Conservation (phyloP, 306 rosid species). For the Cucumis melo region DNA sequence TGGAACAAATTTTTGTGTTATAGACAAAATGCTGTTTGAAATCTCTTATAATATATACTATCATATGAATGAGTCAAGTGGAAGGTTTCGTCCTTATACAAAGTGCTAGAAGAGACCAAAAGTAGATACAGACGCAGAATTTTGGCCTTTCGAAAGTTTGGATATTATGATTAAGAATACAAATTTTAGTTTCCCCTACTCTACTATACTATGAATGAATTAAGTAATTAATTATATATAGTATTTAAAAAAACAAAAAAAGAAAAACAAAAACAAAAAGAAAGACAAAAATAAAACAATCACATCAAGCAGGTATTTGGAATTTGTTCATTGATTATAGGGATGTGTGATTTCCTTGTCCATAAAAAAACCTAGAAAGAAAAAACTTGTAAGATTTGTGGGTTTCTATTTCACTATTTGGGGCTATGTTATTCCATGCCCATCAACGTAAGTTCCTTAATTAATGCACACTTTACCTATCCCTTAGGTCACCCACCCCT, state of each 20-base stretch:
- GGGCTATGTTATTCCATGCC: not conserved
- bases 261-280: too few relatives aligned
- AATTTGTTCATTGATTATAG: not conserved
- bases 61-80: too few relatives aligned
- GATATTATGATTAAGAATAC: not conserved
- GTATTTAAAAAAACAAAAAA: not conserved
- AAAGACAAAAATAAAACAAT: not conserved
- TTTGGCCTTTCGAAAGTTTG: not conserved
- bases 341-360: not conserved
- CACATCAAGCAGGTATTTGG: not conserved
- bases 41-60: too few relatives aligned
- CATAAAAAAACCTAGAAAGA: not conserved
- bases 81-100: too few relatives aligned
- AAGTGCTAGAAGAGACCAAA: not conserved
- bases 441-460: not conserved
- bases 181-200: too few relatives aligned
- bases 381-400: too few relatives aligned
- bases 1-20: too few relatives aligned
- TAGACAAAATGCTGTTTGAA: too few relatives aligned
- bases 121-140: not conserved
- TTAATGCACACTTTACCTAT: not conserved
- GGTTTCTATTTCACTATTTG: not conserved
- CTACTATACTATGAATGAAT: too few relatives aligned
- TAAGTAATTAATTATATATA: too few relatives aligned
- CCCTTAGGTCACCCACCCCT: not conserved